phyloP scores from a whole-genome alignment of 768 basidiomycete species.

The Gymnopilus dilepis region DNA sequence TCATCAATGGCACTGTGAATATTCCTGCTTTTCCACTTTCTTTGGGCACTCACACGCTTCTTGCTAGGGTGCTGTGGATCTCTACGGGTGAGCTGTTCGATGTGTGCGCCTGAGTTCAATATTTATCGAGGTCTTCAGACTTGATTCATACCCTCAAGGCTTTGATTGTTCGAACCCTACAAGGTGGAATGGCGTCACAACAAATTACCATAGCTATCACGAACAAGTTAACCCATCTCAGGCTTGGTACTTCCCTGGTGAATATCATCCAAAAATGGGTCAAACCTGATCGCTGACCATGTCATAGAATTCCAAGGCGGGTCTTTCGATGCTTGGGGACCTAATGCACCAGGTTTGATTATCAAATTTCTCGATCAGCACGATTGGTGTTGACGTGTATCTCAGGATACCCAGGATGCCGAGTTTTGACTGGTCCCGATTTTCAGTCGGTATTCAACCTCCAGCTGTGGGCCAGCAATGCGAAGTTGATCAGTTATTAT shows the following conservation, averaged over 20 bases:
- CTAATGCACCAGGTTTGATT: constrained; percentile 65
- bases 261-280: constrained; percentile 14
- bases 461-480: constrained; percentile 80
- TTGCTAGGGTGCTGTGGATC: constrained; percentile 69
- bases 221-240: constrained; percentile 51
- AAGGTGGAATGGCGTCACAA: constrained; percentile 66
- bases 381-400: constrained; percentile 6
- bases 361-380: neutral
- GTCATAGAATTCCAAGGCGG: constrained; percentile 69
- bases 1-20: constrained; percentile 71
- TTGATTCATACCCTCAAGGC: constrained; percentile 77
- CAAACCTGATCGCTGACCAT: constrained; percentile 8
- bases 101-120: neutral
- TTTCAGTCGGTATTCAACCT: constrained; percentile 84
- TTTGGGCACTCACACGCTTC: neutral
- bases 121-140: constrained; percentile 29
- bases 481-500: constrained; percentile 83
- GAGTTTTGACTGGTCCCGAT: constrained; percentile 68
- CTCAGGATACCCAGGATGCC: constrained; percentile 67
- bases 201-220: constrained; percentile 72
- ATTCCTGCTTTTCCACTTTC: neutral
- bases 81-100: constrained; percentile 59
- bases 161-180: constrained; percentile 83
- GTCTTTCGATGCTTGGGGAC: constrained; percentile 83
- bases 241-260: constrained; percentile 76